Percentiles rank a stretch among this genome's conserved stretches.
phyloP scores from a whole-genome alignment of 768 basidiomycete species.

The Lactarius psammicola region DNA sequence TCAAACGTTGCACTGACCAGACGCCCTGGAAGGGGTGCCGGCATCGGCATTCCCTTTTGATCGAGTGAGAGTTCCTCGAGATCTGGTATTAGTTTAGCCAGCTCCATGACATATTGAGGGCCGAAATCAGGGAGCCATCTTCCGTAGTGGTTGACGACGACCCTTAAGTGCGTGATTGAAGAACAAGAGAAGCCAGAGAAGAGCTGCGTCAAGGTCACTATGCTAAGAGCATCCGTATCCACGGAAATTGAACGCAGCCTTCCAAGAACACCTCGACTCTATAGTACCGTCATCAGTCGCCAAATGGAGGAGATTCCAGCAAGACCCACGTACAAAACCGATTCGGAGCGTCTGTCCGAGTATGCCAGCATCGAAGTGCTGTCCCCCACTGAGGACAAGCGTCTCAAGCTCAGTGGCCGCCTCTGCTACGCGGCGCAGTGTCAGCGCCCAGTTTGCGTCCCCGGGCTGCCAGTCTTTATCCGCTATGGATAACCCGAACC shows the following conservation, averaged over 20 bases:
- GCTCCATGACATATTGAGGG: constrained; percentile 16
- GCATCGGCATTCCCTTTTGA: constrained; percentile 6
- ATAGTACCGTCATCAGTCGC: not conserved
- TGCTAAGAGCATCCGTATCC: not conserved
- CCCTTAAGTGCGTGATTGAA: constrained; percentile 18
- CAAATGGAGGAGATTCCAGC: not conserved
- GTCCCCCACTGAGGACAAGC: constrained; percentile 7
- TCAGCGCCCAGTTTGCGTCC: constrained; percentile 1
- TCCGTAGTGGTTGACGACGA: constrained; percentile 15
- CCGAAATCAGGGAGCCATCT: constrained; percentile 15
- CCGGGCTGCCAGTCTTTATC: not conserved
- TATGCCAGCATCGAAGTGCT: not conserved
- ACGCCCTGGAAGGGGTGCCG: constrained; percentile 7
- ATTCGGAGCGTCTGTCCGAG: constrained; percentile 12
- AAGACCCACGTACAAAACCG: constrained; percentile 15
- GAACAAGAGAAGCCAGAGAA: constrained; percentile 16
- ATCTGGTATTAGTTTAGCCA: constrained; percentile 7
- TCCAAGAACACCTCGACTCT: constrained; percentile 12
- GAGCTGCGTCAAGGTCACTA: constrained; percentile 10
- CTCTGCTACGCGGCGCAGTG: constrained; percentile 9
- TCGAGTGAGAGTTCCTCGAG: constrained; percentile 24
- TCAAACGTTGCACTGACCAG: constrained; percentile 8
- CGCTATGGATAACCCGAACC: constrained; percentile 10
- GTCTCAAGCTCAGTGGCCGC: constrained; percentile 16
- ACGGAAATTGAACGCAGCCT: constrained; percentile 20